Percentiles rank a stretch among this genome's conserved stretches.
Evolutionary conservation across 441 rosid species (phyloP).

Genomic region (Macaranga tanarius): DNA sequence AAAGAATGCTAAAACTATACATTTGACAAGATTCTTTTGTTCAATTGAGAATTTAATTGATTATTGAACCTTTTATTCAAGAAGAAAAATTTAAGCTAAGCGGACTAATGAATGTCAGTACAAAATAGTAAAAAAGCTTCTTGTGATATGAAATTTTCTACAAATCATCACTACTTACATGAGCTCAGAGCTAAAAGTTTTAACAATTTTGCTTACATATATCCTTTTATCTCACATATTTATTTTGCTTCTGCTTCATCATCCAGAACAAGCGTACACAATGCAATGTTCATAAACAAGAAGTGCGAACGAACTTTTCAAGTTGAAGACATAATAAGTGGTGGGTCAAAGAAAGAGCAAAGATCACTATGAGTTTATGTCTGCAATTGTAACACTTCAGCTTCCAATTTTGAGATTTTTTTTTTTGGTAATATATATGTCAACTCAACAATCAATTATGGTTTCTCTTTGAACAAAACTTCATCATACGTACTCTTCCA

Average conservation of each 20-base stretch:
- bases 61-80: too few relatives aligned
- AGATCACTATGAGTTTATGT: constrained; percentile 17
- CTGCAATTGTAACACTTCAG: constrained; percentile 25
- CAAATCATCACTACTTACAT: too few relatives aligned
- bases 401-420: constrained; percentile 14
- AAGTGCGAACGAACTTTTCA: constrained; percentile 14
- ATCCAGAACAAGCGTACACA: constrained; percentile 92
- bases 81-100: too few relatives aligned
- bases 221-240: neutral
- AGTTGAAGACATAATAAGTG: constrained; percentile 11
- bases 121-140: too few relatives aligned
- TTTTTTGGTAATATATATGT: constrained; percentile 17
- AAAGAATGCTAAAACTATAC: too few relatives aligned
- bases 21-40: too few relatives aligned
- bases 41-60: too few relatives aligned
- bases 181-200: neutral
- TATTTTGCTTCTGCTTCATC: neutral
- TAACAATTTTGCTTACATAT: too few relatives aligned
- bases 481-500: neutral
- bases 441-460: constrained; percentile 6
- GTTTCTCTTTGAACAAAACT: neutral
- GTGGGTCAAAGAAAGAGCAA: constrained; percentile 16
- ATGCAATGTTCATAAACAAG: constrained; percentile 46
- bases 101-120: too few relatives aligned
- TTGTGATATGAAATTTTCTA: too few relatives aligned